phyloP scores from a whole-genome alignment of 495 filamentous ascomycete species.

The Tuber borchii region DNA sequence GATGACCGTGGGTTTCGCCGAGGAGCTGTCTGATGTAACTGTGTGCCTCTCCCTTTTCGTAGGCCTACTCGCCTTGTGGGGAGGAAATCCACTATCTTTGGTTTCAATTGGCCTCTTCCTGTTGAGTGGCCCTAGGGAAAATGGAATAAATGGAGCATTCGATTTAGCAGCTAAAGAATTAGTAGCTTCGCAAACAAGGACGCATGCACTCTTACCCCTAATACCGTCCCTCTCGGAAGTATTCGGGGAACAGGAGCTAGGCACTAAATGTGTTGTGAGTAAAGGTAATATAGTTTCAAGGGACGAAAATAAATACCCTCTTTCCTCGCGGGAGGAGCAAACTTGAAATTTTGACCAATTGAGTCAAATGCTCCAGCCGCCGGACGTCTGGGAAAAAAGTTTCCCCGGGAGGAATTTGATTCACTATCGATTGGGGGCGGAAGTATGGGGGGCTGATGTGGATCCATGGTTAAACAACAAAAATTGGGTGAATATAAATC shows the following conservation, averaged over 20 bases:
- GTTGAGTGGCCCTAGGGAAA: not conserved
- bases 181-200: not conserved
- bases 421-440: not conserved
- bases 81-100: not conserved
- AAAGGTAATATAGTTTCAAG: not conserved
- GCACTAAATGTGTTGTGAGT: not conserved
- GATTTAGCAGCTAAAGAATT: not conserved
- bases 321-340: conserved; percentile 26
- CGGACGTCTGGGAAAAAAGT: not conserved
- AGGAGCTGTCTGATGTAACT: not conserved
- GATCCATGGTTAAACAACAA: not conserved
- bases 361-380: conserved; percentile 22
- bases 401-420: not conserved
- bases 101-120: not conserved
- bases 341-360: conserved; percentile 29
- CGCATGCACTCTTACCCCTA: not conserved
- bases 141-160: not conserved
- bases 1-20: not conserved
- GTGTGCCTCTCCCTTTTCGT: not conserved
- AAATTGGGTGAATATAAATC: not conserved
- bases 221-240: not conserved
- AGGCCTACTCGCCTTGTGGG: not conserved
- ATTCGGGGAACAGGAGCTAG: not conserved
- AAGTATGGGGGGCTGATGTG: not conserved
- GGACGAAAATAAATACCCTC: not conserved